Conservation (phyloP, 1,284 basidiomycete genomes). For the Stereum hirsutum region DNA sequence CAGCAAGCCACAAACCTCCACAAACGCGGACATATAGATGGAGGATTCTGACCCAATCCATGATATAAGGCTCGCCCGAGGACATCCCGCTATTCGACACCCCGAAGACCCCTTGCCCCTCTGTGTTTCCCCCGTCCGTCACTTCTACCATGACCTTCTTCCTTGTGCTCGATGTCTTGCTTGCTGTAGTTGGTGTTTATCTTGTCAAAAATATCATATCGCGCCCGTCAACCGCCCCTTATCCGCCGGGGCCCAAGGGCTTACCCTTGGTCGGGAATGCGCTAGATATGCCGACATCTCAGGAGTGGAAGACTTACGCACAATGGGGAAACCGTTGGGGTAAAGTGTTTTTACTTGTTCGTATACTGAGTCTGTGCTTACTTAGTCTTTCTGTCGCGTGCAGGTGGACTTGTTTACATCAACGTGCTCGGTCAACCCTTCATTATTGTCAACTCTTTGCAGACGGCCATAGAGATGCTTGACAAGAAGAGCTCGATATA, state of each 20-base stretch:
- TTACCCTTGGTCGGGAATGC: conserved; percentile 10
- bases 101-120: not conserved
- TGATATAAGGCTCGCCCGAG: too few species aligned
- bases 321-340: conserved; percentile 8
- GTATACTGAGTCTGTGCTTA: not conserved
- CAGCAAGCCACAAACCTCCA: too few species aligned
- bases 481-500: conserved; percentile 19
- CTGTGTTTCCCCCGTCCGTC: not conserved
- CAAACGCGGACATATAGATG: too few species aligned
- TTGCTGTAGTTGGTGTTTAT: not conserved
- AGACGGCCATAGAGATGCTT: conserved; percentile 17
- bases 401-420: not conserved
- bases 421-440: conserved; percentile 9
- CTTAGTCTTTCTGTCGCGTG: not conserved
- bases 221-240: not conserved
- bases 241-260: conserved; percentile 11
- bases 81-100: too few species aligned
- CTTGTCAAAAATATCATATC: not conserved
- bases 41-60: too few species aligned
- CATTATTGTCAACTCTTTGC: conserved; percentile 18
- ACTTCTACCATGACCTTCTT: not conserved
- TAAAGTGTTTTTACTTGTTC: not conserved
- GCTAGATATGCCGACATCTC: conserved; percentile 7
- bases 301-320: conserved; percentile 4
- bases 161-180: not conserved